A percentile compares a stretch with the other conserved stretches of the same genome.
Conservation (phyloP, 805 yeast species). For the Candida hispaniensis region DNA sequence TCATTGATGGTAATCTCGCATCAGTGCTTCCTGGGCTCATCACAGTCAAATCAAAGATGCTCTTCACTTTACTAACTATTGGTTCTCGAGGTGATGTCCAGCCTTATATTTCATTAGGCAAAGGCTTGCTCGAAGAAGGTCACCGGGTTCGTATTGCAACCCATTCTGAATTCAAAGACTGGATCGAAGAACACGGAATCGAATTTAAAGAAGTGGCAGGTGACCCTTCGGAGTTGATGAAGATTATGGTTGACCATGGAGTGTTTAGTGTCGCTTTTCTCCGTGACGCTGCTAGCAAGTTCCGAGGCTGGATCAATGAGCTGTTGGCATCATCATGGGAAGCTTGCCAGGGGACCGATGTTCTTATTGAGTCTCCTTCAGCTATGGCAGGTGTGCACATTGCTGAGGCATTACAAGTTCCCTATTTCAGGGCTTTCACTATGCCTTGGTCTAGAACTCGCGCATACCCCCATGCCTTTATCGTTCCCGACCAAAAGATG, state of each 20-base stretch:
- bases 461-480: constrained; percentile 93
- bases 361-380: constrained; percentile 88
- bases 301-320: constrained; percentile 74
- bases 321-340: constrained; percentile 66
- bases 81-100: constrained; percentile 97
- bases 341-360: constrained; percentile 72
- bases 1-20: constrained; percentile 6
- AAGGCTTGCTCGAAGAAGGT: constrained; percentile 68
- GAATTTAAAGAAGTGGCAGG: constrained; percentile 74
- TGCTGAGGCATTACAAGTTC: constrained; percentile 82
- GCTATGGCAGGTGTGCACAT: constrained; percentile 94
- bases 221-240: constrained; percentile 84
- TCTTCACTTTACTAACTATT: constrained; percentile 67
- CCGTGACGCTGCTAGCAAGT: constrained; percentile 70
- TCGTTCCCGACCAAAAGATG: constrained; percentile 84
- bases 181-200: constrained; percentile 61
- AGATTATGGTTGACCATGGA: constrained; percentile 85
- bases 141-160: constrained; percentile 79
- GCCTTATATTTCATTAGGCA: constrained; percentile 85
- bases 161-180: constrained; percentile 66
- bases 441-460: constrained; percentile 98
- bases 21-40: constrained; percentile 2
- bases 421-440: constrained; percentile 89
- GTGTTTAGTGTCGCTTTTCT: constrained; percentile 72
- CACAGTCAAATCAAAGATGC: constrained; percentile 26